Evolutionary conservation across 345 rosid genomes (phyloP).

Genomic region (Syzygium aromaticum): DNA sequence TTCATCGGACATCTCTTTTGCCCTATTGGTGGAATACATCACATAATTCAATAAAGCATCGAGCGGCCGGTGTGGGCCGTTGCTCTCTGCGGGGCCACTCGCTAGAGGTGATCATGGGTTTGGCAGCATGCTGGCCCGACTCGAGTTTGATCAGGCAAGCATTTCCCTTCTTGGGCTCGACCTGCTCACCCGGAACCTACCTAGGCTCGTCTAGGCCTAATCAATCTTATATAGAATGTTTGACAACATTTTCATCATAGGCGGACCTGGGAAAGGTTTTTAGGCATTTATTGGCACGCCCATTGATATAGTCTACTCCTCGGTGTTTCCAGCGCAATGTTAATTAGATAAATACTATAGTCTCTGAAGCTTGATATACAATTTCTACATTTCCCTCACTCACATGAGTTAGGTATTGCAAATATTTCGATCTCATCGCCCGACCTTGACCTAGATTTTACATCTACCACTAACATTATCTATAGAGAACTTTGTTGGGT

Average conservation of each 20-base stretch:
- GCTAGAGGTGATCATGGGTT: neutral
- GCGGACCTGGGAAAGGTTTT: neutral
- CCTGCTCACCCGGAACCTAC: neutral
- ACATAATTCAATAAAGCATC: neutral
- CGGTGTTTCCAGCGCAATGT: neutral
- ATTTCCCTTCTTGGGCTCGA: neutral
- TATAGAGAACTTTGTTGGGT: neutral
- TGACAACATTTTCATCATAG: neutral
- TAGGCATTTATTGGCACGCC: neutral
- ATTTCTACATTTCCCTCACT: neutral
- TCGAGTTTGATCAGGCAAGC: neutral
- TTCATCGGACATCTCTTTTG: neutral
- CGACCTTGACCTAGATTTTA: neutral
- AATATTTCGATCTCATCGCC: neutral
- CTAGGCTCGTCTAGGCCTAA: neutral
- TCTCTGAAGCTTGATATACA: neutral
- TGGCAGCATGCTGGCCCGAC: neutral
- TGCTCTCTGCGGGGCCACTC: neutral
- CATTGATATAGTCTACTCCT: neutral
- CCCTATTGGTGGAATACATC: neutral
- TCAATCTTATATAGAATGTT: neutral
- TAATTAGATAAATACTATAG: neutral
- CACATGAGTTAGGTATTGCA: neutral
- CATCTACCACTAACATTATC: neutral
- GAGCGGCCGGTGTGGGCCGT: neutral